These are phyloP conservation scores for Coniella vitis DNA, from an alignment of 2,329 filamentous ascomycete genomes.

Conservation along the genomic window DNA sequence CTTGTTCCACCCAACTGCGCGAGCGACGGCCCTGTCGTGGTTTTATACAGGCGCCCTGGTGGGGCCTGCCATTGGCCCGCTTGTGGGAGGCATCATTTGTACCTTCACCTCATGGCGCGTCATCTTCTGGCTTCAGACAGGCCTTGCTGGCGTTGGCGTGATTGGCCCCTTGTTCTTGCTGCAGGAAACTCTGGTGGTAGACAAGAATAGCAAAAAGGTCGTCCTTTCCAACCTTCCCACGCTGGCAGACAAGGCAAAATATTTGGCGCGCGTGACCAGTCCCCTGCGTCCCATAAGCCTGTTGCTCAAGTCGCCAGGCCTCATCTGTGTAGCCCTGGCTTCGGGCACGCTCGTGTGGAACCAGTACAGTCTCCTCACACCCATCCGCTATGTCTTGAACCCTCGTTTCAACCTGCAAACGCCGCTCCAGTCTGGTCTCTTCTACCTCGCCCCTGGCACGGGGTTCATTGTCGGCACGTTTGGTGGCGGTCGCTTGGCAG, in stretches of 20 bases:
- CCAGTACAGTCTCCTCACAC: slow-evolving; percentile 61
- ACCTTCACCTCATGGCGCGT: slow-evolving; percentile 66
- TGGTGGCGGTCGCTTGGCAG: slow-evolving; percentile 60
- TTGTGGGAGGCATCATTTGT: slow-evolving; percentile 70
- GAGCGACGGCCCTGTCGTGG: slow-evolving; percentile 68
- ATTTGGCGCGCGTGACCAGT: slow-evolving; percentile 3
- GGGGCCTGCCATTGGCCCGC: slow-evolving; percentile 63
- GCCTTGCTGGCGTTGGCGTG: slow-evolving; percentile 53
- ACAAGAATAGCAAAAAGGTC: slow-evolving; percentile 20
- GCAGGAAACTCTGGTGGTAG: slow-evolving; percentile 56
- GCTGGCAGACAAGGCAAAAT: slow-evolving; percentile 1
- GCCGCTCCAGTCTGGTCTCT: slow-evolving; percentile 59
- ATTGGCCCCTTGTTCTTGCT: slow-evolving; percentile 58
- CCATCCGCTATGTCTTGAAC: slow-evolving; percentile 64
- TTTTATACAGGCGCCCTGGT: slow-evolving; percentile 66
- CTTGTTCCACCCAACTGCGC: slow-evolving; percentile 58
- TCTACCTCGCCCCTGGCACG: slow-evolving; percentile 62
- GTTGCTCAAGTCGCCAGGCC: slow-evolving; percentile 15
- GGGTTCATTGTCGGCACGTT: slow-evolving; percentile 62
- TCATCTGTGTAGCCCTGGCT: slow-evolving; percentile 51
- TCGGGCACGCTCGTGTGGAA: slow-evolving; percentile 60
- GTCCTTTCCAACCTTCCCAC: slow-evolving; percentile 17
- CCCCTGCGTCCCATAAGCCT: neutral
- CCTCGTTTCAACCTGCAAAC: slow-evolving; percentile 58
- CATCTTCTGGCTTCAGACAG: slow-evolving; percentile 73